Evolutionary conservation across 805 yeast genomes (phyloP).

Genomic region (Candida krabiensis): DNA sequence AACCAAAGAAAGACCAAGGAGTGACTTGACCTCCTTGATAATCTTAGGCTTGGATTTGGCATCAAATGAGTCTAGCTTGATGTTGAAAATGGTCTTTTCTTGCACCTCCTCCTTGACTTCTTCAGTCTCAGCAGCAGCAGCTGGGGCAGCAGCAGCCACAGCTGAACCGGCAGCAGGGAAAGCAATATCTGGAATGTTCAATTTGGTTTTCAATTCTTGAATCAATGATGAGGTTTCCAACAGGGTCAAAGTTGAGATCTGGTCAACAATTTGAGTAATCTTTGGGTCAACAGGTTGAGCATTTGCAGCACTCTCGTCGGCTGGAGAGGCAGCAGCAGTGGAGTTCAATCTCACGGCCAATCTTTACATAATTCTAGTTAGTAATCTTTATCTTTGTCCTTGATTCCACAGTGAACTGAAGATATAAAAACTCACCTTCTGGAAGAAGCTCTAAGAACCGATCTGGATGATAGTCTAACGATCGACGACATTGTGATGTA

Average conservation of each 20-base stretch:
- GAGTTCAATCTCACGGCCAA: slow-evolving; percentile 55
- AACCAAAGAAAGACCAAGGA: slow-evolving; percentile 89
- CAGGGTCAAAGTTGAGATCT: slow-evolving; percentile 85
- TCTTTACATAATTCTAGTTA: no score
- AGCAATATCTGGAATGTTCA: slow-evolving; percentile 92
- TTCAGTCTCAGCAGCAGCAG: slow-evolving; percentile 68
- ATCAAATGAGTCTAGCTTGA: slow-evolving; percentile 92
- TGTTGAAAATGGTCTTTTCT: slow-evolving; percentile 89
- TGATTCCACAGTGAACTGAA: no score
- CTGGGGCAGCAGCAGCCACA: slow-evolving; percentile 62
- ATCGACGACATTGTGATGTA: slow-evolving; percentile 17
- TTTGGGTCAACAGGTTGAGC: slow-evolving; percentile 77
- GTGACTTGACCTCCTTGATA: slow-evolving; percentile 92
- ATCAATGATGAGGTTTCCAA: slow-evolving; percentile 90
- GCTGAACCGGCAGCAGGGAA: slow-evolving; percentile 70
- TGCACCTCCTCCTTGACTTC: slow-evolving; percentile 75
- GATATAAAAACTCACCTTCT: slow-evolving; percentile 16
- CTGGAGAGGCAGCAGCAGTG: slow-evolving; percentile 34
- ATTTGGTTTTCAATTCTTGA: slow-evolving; percentile 71
- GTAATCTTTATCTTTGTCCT: no score
- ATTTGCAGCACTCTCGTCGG: slow-evolving; percentile 23
- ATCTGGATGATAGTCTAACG: slow-evolving; percentile 22
- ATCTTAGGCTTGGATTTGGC: slow-evolving; percentile 95
- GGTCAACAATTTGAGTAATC: slow-evolving; percentile 82
- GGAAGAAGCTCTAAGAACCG: slow-evolving; percentile 18